Base-by-base conservation (phyloP, 768 basidiomycete genomes). In the Mycena albidolilacea region DNA sequence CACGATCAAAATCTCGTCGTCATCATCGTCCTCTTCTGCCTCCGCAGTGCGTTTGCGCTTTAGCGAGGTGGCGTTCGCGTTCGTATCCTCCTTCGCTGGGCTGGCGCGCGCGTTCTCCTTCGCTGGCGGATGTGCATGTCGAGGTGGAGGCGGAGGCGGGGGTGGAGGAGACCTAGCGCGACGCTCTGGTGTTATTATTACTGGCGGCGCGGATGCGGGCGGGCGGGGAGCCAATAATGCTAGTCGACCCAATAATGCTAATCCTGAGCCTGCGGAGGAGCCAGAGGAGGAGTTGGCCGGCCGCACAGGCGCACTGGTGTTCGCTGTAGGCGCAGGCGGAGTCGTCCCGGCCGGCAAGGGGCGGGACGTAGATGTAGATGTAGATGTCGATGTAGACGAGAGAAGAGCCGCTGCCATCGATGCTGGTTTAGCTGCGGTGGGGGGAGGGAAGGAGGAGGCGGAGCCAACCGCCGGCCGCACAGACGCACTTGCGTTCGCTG, bases 31-130 rank as follows among this genome's bases (percentile, higher is more conserved):
- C 14, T 21, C n/a, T 0, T 21, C 64, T 7, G 11, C 35, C n/a
- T 58, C 57, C 12, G 2, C 35, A 46, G 59, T 41, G 67, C 50
- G 67, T n/a, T 62, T 69, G 44, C 60, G 67, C 14, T 60, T 60
- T 12, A 58, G 54, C 17, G 55, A 19, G 52, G 9, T 23, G 8
- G 50, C n/a, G 15, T 14, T 52, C 7, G 50, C 50, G 5, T n/a
- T 7, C 1, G 50, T 7, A n/a, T 43, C 10, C 41, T 9, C 30
- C 30, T 30, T 30, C 30, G 30, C 30, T 30, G 30, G 30, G 30
- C 3, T 30, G 30, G 30, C 30, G 41, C 41, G 7, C 41, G 10
- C 41, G 41, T 43, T 38, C 43, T 5, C 8, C 3, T 41, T 30
- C 12, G 30, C 30, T 4, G 4, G 30, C 30, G 30, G 30, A 30